These are phyloP conservation scores for Talaromyces amestolkiae DNA, from an alignment of 2,329 filamentous ascomycete genomes.

Conservation along the genomic window DNA sequence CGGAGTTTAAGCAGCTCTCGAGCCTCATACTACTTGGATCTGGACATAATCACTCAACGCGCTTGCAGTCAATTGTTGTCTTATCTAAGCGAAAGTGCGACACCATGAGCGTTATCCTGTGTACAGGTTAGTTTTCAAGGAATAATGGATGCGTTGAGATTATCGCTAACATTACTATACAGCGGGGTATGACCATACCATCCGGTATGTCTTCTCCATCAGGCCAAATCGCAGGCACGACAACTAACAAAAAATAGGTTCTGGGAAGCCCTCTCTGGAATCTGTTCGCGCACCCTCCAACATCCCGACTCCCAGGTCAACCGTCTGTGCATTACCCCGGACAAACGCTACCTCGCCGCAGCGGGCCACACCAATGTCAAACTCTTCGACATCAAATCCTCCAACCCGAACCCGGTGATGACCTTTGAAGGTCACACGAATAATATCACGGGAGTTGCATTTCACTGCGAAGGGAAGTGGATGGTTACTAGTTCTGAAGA, in stretches of 20 bases:
- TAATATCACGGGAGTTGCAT: conserved; percentile 94
- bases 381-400: conserved; percentile 97
- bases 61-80: background rate
- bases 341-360: conserved; percentile 91
- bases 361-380: conserved; percentile 84
- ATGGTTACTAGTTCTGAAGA: conserved; percentile 99
- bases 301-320: conserved; percentile 98
- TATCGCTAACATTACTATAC: conserved; percentile 19
- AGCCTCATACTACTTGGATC: background rate
- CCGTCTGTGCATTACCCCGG: conserved; percentile 94
- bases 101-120: conserved; percentile 64
- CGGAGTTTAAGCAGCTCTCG: background rate
- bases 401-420: conserved; percentile 89
- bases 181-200: conserved; percentile 75
- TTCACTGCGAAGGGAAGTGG: conserved; percentile 99
- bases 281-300: conserved; percentile 96
- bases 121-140: conserved; percentile 54
- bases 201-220: conserved; percentile 54
- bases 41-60: background rate
- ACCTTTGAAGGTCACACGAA: conserved; percentile 94
- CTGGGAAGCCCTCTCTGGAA: conserved; percentile 96
- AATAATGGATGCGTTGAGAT: background rate
- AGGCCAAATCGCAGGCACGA: conserved; percentile 10
- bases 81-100: background rate
- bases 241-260: conserved; percentile 58